Conservation (phyloP, 805 yeast species). For the Pachysolen tannophilus region DNA sequence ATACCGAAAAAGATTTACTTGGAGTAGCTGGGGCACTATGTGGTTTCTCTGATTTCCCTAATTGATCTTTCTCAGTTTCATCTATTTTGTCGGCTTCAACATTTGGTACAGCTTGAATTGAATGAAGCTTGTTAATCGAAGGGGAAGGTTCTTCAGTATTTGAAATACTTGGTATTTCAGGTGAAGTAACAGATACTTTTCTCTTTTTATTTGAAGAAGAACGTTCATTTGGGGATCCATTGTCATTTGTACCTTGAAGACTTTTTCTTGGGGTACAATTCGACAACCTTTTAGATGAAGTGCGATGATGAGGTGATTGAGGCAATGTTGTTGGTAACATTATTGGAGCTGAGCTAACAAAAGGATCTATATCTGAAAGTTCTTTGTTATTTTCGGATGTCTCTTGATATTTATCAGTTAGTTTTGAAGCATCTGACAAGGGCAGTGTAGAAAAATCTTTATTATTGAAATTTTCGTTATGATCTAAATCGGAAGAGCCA, state of each 20-base stretch:
- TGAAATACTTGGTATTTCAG: not conserved
- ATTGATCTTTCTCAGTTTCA: constrained; percentile 1
- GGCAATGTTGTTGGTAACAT: not conserved
- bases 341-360: not conserved
- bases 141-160: not conserved
- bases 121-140: not conserved
- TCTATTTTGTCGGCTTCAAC: not conserved
- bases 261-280: constrained; percentile 5
- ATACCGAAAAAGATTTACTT: constrained; percentile 17
- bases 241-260: not conserved
- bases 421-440: too few species aligned
- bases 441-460: not conserved
- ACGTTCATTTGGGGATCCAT: constrained; percentile 7
- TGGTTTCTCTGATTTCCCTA: not conserved
- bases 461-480: too few species aligned
- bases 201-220: constrained; percentile 8
- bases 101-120: not conserved
- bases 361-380: not conserved
- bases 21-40: constrained; percentile 10
- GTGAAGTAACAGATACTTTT: constrained; percentile 1
- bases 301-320: not conserved
- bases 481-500: constrained; percentile 4
- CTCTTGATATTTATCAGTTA: not conserved
- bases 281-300: constrained; percentile 1
- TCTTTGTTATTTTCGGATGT: not conserved